Conservation (phyloP, 805 yeast species). For the Sugiyamaella lignohabitans region DNA sequence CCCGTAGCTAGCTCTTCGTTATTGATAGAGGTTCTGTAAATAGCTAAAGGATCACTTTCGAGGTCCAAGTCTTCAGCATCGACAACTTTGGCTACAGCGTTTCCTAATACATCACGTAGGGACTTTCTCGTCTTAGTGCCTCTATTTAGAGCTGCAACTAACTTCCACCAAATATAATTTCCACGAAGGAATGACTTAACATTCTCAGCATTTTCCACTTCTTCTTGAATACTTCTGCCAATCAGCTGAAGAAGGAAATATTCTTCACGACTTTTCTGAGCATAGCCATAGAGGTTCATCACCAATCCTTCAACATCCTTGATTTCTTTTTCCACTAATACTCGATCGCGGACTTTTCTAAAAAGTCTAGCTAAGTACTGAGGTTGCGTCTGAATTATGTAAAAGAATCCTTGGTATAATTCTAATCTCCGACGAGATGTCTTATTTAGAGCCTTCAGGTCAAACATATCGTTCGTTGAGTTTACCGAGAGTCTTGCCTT, state of each 20-base stretch:
- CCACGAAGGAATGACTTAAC: slow-evolving; percentile 23
- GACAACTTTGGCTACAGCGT: slow-evolving; percentile 29
- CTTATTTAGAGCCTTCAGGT: slow-evolving; percentile 35
- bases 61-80: slow-evolving; percentile 42
- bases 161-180: slow-evolving; percentile 38
- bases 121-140: slow-evolving; percentile 32
- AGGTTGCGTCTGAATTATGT: slow-evolving; percentile 78
- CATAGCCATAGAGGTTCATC: slow-evolving; percentile 31
- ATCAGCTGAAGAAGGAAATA: slow-evolving; percentile 56
- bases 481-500: slow-evolving; percentile 9
- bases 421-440: slow-evolving; percentile 46
- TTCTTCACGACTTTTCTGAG: slow-evolving; percentile 58
- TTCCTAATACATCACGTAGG: slow-evolving; percentile 33
- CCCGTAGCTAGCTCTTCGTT: slow-evolving; percentile 32
- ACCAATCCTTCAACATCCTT: slow-evolving; percentile 29
- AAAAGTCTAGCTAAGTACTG: slow-evolving; percentile 57
- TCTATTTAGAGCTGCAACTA: slow-evolving; percentile 37
- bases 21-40: slow-evolving; percentile 25
- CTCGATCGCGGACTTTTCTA: slow-evolving; percentile 26
- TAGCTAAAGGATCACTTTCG: slow-evolving; percentile 69
- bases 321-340: slow-evolving; percentile 29
- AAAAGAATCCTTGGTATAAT: slow-evolving; percentile 70
- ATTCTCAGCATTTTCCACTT: slow-evolving; percentile 18
- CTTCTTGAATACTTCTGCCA: slow-evolving; percentile 29
- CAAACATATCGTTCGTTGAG: slow-evolving; percentile 30